These are phyloP conservation scores for Ceriops decandra DNA, from an alignment of 345 rosid species.

Conservation along the genomic window DNA sequence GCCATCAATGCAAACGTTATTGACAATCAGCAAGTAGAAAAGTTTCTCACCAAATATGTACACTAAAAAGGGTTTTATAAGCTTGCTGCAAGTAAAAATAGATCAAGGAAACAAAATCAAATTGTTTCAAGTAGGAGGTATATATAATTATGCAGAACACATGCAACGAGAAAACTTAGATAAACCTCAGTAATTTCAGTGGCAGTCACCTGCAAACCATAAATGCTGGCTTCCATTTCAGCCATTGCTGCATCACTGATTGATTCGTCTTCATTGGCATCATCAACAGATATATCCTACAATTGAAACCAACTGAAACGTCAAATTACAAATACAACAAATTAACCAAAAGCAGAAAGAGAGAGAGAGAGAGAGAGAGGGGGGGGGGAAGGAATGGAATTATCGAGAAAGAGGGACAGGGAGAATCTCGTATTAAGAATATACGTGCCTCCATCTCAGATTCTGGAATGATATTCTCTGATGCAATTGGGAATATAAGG, in stretches of 20 bases:
- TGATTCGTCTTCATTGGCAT: slow-evolving; percentile 28
- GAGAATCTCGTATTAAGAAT: neutral
- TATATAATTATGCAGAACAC: neutral
- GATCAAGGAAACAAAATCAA: slow-evolving; percentile 1
- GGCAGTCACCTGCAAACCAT: slow-evolving; percentile 58
- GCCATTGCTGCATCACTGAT: slow-evolving; percentile 45
- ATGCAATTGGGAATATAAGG: neutral
- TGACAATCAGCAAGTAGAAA: too few relatives aligned
- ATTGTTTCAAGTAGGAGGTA: neutral
- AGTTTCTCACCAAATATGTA: too few relatives aligned
- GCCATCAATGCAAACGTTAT: too few relatives aligned
- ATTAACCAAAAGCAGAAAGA: neutral
- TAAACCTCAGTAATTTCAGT: too few relatives aligned
- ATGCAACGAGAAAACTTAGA: too few relatives aligned
- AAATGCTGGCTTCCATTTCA: slow-evolving; percentile 68
- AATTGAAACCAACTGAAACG: slow-evolving; percentile 3
- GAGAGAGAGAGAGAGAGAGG: too few relatives aligned
- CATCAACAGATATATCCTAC: slow-evolving; percentile 41
- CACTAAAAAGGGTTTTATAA: too few relatives aligned
- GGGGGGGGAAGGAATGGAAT: neutral
- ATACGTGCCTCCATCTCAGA: slow-evolving; percentile 31
- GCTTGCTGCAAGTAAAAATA: too few relatives aligned
- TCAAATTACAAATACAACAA: slow-evolving; percentile 1
- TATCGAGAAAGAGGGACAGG: neutral
- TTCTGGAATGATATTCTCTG: slow-evolving; percentile 13